Evolutionary conservation across 176 grass and related monocot species (phyloP), one percentile per base, ranked within the genome.

Genomic region (Chloris gayana): DNA sequence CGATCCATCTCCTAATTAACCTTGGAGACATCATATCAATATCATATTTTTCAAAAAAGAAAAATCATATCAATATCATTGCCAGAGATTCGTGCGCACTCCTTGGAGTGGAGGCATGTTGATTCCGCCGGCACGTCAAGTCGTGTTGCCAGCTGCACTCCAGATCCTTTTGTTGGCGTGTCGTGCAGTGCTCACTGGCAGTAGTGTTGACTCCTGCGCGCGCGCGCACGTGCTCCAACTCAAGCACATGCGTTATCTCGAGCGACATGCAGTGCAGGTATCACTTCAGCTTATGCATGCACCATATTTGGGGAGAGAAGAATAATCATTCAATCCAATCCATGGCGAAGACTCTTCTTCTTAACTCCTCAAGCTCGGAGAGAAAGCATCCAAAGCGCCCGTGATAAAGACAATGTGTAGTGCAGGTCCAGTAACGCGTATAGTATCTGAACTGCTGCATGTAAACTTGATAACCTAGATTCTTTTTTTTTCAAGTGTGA

Each of bases 161-260:
- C 35, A 37, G 35, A n/a, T n/a, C n/a, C n/a, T 37, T 37, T 37
- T 6, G 35, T 37, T 37, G 35, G 34, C 35, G 35, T 37, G 35
- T 37, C 35, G 35, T 37, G 35, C 35, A 37, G 51, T 56, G 21
- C 19, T 6, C 8, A 39, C 33, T 39, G 56, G 31, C 67, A 79
- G 71, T 37, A 5, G n/a, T 79, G 75, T 56, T 85, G 67, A 79
- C 83, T 71, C 67, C 17, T 22, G 62, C 13, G 61, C 27, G 3
- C 50, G 34, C 35, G 22, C 17, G 64, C 65, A 39, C 14, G 73
- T 50, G 47, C 49, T 51, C 15, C 4, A 18, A 51, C 15, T 51
- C 49, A 51, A 37, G 35, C 1, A 54, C 47, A 18, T 17, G 47
- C 14, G 15, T 51, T 5, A 19, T 19, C 15, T 19, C 17, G 5